These are phyloP conservation scores for Schrenkiella parvula DNA, from an alignment of 345 rosid species.

Conservation along the genomic window DNA sequence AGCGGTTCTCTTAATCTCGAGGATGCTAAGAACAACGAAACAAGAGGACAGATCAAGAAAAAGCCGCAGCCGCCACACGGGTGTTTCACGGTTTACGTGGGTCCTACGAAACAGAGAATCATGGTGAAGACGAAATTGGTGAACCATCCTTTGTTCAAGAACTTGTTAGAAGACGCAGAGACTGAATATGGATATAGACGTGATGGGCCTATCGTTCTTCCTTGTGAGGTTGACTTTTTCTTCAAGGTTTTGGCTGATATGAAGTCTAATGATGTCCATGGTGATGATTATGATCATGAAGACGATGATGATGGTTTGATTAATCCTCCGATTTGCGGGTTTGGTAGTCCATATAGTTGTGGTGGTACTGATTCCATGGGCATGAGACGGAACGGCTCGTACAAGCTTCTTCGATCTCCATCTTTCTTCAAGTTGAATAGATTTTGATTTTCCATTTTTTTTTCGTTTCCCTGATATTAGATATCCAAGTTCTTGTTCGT, in stretches of 20 bases:
- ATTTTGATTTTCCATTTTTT: background rate
- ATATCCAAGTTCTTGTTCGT: conserved; percentile 4
- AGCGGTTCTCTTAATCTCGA: background rate
- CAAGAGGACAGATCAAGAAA: conserved; percentile 4
- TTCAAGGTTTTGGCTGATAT: conserved; percentile 54
- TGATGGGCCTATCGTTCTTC: conserved; percentile 70
- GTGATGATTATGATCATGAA: background rate
- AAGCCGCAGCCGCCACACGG: conserved; percentile 44
- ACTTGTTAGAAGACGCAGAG: conserved; percentile 74
- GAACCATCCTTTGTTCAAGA: conserved; percentile 69
- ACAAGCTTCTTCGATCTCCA: conserved; percentile 41
- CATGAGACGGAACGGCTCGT: conserved; percentile 27
- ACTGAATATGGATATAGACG: conserved; percentile 51
- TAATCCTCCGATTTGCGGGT: conserved; percentile 18
- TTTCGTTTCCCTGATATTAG: background rate
- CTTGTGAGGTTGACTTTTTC: conserved; percentile 70
- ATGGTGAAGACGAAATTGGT: conserved; percentile 47
- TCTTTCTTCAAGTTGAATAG: conserved; percentile 39
- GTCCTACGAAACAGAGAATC: conserved; percentile 50
- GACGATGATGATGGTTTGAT: conserved; percentile 22
- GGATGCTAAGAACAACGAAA: background rate
- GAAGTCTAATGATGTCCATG: conserved; percentile 20
- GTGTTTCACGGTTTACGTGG: conserved; percentile 72
- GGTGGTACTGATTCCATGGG: conserved; percentile 18
- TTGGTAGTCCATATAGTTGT: conserved; percentile 32